Conservation (phyloP, 1,139 yeast genomes). For the Taphrina confusa region DNA sequence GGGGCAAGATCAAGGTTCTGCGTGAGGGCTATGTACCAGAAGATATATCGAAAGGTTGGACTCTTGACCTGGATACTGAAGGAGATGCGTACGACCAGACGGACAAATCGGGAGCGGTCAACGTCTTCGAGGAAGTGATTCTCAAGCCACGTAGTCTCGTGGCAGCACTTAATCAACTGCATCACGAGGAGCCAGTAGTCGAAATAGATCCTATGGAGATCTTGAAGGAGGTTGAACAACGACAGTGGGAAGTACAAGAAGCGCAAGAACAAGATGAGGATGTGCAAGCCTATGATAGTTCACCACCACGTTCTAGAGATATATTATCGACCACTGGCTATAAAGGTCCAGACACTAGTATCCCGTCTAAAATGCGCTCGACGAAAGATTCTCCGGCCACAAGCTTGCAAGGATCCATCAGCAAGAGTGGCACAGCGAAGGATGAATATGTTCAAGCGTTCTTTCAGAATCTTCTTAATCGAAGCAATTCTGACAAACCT, state of each 20-base stretch:
- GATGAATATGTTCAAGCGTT: conserved; percentile 25
- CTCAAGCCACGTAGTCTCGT: not conserved
- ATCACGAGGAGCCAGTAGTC: not conserved
- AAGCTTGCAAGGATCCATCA: not conserved
- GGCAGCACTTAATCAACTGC: not conserved
- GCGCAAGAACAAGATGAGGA: not conserved
- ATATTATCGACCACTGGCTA: not conserved
- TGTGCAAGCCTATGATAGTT: not conserved
- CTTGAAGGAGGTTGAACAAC: conserved; percentile 2
- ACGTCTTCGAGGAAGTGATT: not conserved
- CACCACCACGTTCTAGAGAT: not conserved
- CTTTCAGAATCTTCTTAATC: conserved; percentile 11
- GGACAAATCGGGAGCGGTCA: not conserved
- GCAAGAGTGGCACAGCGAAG: conserved; percentile 6
- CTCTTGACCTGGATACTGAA: conserved; percentile 26
- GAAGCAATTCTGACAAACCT: conserved; percentile 5
- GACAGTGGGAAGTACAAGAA: conserved; percentile 26
- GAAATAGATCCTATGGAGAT: conserved; percentile 1
- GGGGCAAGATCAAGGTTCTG: conserved; percentile 46
- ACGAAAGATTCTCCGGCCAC: not conserved
- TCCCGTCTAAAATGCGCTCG: not conserved
- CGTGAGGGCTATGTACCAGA: conserved; percentile 43
- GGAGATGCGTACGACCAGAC: not conserved
- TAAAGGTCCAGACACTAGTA: not conserved
- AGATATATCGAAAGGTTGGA: conserved; percentile 40